phyloP scores from a whole-genome alignment of 192 early-diverging fungal genomes.

The Entomortierella parvispora region DNA sequence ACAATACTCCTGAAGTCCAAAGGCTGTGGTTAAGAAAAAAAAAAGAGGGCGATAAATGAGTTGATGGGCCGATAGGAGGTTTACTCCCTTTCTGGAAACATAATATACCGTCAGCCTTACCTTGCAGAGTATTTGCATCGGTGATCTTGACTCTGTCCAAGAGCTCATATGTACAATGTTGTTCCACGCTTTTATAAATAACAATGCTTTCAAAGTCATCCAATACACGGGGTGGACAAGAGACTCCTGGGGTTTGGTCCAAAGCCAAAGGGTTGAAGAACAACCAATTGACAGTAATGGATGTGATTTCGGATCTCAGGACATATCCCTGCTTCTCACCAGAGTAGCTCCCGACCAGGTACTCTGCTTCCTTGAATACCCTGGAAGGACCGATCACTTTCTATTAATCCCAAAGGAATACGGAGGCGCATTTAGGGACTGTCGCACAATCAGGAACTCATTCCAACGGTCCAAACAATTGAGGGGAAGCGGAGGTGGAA shows the following conservation, averaged over 20 bases:
- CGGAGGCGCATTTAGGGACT: not conserved
- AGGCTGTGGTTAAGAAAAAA: conserved; percentile 11
- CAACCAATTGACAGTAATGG: conserved; percentile 45
- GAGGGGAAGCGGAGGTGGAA: too few relatives aligned
- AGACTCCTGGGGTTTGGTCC: conserved; percentile 46
- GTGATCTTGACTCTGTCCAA: conserved; percentile 35
- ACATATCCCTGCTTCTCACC: conserved; percentile 32
- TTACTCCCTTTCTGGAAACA: not conserved
- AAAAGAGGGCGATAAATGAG: not conserved
- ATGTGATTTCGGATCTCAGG: conserved; percentile 17
- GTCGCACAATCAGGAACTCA: not conserved
- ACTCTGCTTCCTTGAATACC: conserved; percentile 41
- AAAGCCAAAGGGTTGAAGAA: conserved; percentile 45
- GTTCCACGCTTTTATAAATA: conserved; percentile 44
- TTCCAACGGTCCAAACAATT: not conserved
- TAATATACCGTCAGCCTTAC: conserved; percentile 3
- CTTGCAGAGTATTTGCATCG: conserved; percentile 19
- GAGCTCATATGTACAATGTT: conserved; percentile 48
- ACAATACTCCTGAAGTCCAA: conserved; percentile 26
- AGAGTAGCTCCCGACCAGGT: conserved; percentile 19
- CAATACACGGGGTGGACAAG: conserved; percentile 31
- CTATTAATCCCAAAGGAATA: conserved; percentile 4
- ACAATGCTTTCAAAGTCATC: conserved; percentile 52
- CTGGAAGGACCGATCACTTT: conserved; percentile 27
- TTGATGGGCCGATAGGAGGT: not conserved